Evolutionary conservation across 495 filamentous ascomycete genomes (phyloP).

Genomic region (Neurospora africana): DNA sequence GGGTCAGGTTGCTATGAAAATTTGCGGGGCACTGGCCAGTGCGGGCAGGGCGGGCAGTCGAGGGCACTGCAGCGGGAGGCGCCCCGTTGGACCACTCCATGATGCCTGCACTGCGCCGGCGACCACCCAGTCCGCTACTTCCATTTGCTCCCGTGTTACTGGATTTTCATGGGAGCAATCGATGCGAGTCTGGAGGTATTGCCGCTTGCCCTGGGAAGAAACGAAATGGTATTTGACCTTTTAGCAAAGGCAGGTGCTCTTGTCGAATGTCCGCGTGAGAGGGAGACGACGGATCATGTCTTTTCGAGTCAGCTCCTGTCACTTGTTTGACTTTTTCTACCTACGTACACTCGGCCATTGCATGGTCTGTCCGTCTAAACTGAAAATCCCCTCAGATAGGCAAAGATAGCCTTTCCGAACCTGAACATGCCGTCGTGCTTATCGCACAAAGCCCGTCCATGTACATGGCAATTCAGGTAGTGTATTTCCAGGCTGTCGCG

Average conservation of each 20-base stretch:
- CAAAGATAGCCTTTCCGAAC: not conserved
- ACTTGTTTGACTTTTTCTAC: not conserved
- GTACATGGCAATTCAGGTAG: not conserved
- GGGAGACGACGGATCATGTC: not conserved
- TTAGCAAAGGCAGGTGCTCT: not conserved
- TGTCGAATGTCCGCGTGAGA: not conserved
- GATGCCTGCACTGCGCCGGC: not conserved
- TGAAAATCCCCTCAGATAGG: not conserved
- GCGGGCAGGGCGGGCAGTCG: not conserved
- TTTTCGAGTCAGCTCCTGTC: not conserved
- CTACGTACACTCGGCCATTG: not conserved
- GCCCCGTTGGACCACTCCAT: not conserved
- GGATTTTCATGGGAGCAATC: not conserved
- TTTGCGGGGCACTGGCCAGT: constrained; percentile 21
- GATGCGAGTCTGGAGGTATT: not conserved
- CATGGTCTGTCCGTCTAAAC: not conserved
- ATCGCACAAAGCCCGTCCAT: not conserved
- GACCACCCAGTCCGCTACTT: not conserved
- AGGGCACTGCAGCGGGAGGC: not conserved
- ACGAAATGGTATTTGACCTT: not conserved
- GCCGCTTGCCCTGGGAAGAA: not conserved
- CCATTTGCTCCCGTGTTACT: not conserved
- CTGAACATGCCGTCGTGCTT: not conserved
- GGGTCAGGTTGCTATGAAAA: constrained; percentile 17
- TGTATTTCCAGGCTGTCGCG: not conserved